Evolutionary conservation across 768 basidiomycete species (phyloP).

Genomic region (Pholiota conissans): DNA sequence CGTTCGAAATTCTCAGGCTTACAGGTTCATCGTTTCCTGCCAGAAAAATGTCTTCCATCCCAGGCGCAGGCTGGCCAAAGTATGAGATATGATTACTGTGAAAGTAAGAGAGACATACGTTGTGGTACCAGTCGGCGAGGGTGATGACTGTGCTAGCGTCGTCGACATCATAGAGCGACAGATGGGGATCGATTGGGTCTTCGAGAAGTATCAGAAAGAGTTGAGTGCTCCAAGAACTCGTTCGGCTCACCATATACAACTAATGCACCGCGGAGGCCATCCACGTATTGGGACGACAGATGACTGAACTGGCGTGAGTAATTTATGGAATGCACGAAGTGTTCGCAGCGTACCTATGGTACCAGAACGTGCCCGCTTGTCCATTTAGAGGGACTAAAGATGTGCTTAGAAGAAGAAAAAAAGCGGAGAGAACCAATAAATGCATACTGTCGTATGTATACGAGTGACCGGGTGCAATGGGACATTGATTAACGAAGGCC

Average conservation of each 20-base stretch:
- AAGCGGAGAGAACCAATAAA: neutral
- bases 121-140: conserved; percentile 21
- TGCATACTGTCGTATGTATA: conserved; percentile 24
- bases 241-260: conserved; percentile 23
- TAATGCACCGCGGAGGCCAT: conserved; percentile 21
- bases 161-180: conserved; percentile 18
- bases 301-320: conserved; percentile 4
- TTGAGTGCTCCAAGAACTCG: neutral
- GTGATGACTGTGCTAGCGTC: conserved; percentile 22
- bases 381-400: conserved; percentile 17
- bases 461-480: conserved; percentile 25
- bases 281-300: conserved; percentile 20
- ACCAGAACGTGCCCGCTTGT: conserved; percentile 34
- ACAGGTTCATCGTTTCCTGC: conserved; percentile 18
- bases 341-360: conserved; percentile 6
- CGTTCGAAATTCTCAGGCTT: neutral
- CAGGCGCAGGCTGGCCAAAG: conserved; percentile 3
- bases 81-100: neutral
- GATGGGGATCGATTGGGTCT: conserved; percentile 20
- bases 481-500: conserved; percentile 28
- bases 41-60: conserved; percentile 14
- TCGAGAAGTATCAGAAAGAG: neutral
- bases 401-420: too few relatives aligned
- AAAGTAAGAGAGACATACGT: neutral
- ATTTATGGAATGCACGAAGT: too few relatives aligned